phyloP scores from a whole-genome alignment of 257 asterid species.

The Henckelia pumila region DNA sequence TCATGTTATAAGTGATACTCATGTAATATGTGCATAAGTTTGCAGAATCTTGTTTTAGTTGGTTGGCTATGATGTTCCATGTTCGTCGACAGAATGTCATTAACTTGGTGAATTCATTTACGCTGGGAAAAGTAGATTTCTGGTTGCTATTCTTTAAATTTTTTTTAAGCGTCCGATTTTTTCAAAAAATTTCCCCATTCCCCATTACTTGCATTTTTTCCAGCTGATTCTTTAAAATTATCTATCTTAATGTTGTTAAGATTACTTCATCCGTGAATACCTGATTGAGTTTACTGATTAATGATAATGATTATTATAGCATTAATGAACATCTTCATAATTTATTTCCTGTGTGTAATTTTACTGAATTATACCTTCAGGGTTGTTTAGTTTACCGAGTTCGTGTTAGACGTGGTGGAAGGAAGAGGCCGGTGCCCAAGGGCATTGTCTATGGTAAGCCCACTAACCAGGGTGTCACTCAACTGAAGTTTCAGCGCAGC shows the following conservation, averaged over 20 bases:
- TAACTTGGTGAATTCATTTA: no score
- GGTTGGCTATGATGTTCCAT: no score
- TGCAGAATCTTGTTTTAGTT: no score
- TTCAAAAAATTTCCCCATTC: no score
- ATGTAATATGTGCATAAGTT: no score
- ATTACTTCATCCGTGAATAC: neutral
- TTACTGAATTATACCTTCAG: constrained; percentile 7
- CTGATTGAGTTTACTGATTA: neutral
- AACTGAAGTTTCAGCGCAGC: constrained; percentile 37
- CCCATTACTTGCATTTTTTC: neutral
- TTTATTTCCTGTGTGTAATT: no score
- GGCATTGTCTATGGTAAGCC: constrained; percentile 41
- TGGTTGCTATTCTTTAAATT: neutral
- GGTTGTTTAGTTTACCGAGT: constrained; percentile 36
- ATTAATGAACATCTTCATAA: neutral
- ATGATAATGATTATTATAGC: neutral
- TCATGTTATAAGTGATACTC: no score
- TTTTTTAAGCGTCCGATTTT: no score
- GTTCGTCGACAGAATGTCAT: no score
- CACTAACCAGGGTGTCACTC: constrained; percentile 40
- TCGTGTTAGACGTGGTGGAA: constrained; percentile 38
- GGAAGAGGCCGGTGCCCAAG: constrained; percentile 38
- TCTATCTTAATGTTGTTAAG: neutral
- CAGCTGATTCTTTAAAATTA: neutral
- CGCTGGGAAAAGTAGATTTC: neutral